Conservation (phyloP, 1,284 basidiomycete species). For the Ganoderma sinense region DNA sequence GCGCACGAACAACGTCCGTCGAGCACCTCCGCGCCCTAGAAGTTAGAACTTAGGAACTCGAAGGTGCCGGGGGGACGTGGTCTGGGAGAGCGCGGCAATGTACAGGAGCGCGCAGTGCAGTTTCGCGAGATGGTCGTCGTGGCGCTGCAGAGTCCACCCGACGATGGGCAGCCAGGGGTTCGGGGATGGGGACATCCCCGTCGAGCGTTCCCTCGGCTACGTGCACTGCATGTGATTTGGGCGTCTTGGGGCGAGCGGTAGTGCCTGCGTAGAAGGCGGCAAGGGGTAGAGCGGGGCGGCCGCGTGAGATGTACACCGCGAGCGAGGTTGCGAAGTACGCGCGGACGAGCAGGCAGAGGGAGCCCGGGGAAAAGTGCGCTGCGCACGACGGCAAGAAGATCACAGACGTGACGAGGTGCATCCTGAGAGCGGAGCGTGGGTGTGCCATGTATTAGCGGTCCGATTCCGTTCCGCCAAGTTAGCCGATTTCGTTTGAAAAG, state of each 20-base stretch:
- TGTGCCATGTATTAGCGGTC: background rate
- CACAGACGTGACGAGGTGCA: slow-evolving; percentile 55
- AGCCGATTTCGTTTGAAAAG: background rate
- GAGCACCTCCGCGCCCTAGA: slow-evolving; percentile 55
- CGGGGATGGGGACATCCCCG: slow-evolving; percentile 41
- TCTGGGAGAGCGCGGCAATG: slow-evolving; percentile 56
- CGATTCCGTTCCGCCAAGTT: too few species aligned
- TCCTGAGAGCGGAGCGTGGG: slow-evolving; percentile 32
- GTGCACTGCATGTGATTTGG: slow-evolving; percentile 1
- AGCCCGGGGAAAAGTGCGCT: slow-evolving; percentile 35
- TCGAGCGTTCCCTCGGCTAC: slow-evolving; percentile 45
- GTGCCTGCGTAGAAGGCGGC: slow-evolving; percentile 41
- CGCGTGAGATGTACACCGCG: slow-evolving; percentile 46
- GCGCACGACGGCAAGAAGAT: slow-evolving; percentile 47
- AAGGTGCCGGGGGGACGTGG: slow-evolving; percentile 42
- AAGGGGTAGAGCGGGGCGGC: slow-evolving; percentile 43
- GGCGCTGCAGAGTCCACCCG: slow-evolving; percentile 54
- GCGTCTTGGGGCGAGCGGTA: slow-evolving; percentile 18
- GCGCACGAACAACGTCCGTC: slow-evolving; percentile 70
- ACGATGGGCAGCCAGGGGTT: slow-evolving; percentile 65
- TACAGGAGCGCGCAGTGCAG: slow-evolving; percentile 62
- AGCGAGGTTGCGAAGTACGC: slow-evolving; percentile 46
- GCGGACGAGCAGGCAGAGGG: slow-evolving; percentile 42
- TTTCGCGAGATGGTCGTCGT: slow-evolving; percentile 71
- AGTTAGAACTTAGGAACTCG: slow-evolving; percentile 33